These are phyloP conservation scores for Eucalyptus cladocalyx DNA, from an alignment of 345 rosid species.

Conservation along the genomic window DNA sequence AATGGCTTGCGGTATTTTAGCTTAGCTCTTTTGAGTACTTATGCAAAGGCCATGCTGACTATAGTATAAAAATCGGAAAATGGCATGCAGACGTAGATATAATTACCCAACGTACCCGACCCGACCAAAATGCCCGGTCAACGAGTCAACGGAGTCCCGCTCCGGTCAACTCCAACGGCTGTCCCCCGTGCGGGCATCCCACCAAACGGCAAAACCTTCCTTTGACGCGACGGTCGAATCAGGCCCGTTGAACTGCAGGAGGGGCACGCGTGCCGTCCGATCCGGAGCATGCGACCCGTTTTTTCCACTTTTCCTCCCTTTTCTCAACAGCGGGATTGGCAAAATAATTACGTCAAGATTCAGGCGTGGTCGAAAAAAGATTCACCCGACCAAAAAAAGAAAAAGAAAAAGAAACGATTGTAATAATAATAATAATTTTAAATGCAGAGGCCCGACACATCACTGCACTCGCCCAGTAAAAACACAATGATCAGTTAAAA, in stretches of 20 bases:
- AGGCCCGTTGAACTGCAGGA: neutral
- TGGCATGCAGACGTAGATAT: too few species aligned
- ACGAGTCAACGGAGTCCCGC: neutral
- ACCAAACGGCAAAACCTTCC: neutral
- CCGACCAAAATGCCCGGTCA: neutral
- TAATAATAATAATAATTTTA: neutral
- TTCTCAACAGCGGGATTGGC: neutral
- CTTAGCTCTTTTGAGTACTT: neutral
- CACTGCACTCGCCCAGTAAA: neutral
- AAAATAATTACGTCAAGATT: conserved; percentile 18
- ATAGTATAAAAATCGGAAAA: neutral
- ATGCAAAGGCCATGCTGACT: neutral
- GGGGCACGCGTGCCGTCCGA: neutral
- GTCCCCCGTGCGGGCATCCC: neutral
- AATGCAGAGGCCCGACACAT: neutral
- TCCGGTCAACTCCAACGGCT: neutral
- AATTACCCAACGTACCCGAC: neutral
- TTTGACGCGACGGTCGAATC: neutral
- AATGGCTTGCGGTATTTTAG: neutral
- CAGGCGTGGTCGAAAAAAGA: conserved; percentile 27
- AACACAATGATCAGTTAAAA: neutral
- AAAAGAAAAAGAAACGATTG: neutral
- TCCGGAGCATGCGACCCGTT: conserved; percentile 2
- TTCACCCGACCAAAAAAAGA: conserved; percentile 19
- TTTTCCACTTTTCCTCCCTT: neutral